phyloP scores from a whole-genome alignment of 129 eudicot genomes.

The Pulicaria dysenterica region DNA sequence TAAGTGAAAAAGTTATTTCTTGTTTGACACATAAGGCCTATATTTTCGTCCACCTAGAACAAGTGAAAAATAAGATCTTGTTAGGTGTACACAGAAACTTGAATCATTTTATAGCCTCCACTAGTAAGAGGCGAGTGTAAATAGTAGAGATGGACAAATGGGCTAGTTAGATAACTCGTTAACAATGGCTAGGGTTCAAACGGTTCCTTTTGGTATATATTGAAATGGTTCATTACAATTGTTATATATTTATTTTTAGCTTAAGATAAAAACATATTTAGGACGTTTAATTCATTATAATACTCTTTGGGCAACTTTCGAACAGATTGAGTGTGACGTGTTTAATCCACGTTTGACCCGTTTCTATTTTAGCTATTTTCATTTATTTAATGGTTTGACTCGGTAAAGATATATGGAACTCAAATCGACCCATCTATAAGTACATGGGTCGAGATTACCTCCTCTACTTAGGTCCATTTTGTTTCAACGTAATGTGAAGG shows the following conservation, averaged over 20 bases:
- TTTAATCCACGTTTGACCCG: background rate
- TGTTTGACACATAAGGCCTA: constrained; percentile 54
- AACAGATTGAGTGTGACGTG: too few species aligned
- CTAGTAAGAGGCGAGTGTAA: too few species aligned
- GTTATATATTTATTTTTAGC: too few species aligned
- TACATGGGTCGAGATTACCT: too few species aligned
- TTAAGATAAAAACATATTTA: too few species aligned
- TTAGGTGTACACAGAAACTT: background rate
- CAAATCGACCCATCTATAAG: background rate
- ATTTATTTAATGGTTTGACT: background rate
- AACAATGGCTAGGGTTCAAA: background rate
- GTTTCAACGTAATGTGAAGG: too few species aligned
- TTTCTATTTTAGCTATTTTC: background rate
- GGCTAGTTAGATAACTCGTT: background rate
- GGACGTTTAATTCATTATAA: too few species aligned
- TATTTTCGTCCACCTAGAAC: constrained; percentile 60
- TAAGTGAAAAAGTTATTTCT: constrained; percentile 44
- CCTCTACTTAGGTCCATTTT: too few species aligned
- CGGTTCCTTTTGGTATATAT: background rate
- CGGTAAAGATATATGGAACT: background rate
- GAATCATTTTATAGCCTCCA: background rate
- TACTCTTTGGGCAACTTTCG: too few species aligned
- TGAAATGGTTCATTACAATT: too few species aligned
- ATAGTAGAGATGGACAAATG: background rate
- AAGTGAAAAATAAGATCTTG: constrained; percentile 8